phyloP scores from a whole-genome alignment of 164 flowering plant genomes.

The Vitis labrusca region DNA sequence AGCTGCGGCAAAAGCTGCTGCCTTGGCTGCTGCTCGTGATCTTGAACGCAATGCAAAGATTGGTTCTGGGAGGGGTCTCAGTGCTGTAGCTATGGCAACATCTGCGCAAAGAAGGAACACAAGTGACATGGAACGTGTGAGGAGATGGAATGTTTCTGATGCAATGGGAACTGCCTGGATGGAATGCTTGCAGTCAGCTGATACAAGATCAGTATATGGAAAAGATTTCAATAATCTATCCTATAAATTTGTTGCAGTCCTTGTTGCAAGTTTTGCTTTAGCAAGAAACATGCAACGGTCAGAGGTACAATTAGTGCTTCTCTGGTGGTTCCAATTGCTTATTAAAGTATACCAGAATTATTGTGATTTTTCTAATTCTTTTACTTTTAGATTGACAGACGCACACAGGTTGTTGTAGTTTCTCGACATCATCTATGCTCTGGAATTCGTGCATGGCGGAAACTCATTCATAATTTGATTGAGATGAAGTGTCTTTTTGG shows the following conservation, averaged over 20 bases:
- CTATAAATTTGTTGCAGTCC: constrained; percentile 89
- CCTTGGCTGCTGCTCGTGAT: constrained; percentile 99
- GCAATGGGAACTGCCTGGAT: constrained; percentile 99
- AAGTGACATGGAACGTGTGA: constrained; percentile 83
- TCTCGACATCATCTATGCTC: constrained; percentile 51
- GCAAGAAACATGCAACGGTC: constrained; percentile 94
- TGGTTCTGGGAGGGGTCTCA: constrained; percentile 99
- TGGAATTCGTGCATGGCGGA: constrained; percentile 91
- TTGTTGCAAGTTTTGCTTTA: constrained; percentile 94
- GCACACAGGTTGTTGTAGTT: constrained; percentile 66
- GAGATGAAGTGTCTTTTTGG: constrained; percentile 87
- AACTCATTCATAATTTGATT: constrained; percentile 74
- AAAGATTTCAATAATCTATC: constrained; percentile 89
- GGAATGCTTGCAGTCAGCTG: constrained; percentile 93
- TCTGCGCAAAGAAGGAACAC: constrained; percentile 85
- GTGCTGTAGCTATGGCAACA: constrained; percentile 99
- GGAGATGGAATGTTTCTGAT: constrained; percentile 88
- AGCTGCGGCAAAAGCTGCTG: constrained; percentile 99
- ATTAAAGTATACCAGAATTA: background rate
- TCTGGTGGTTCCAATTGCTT: background rate
- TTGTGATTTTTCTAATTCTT: constrained; percentile 1
- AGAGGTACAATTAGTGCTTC: constrained; percentile 55
- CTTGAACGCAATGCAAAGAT: constrained; percentile 95
- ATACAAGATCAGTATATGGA: constrained; percentile 82
- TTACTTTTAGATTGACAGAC: constrained; percentile 81